A percentile compares a stretch with the other conserved stretches of the same genome.
Evolutionary conservation across 192 early-diverging fungal species (phyloP).

Genomic region (Entomortierella lignicola): DNA sequence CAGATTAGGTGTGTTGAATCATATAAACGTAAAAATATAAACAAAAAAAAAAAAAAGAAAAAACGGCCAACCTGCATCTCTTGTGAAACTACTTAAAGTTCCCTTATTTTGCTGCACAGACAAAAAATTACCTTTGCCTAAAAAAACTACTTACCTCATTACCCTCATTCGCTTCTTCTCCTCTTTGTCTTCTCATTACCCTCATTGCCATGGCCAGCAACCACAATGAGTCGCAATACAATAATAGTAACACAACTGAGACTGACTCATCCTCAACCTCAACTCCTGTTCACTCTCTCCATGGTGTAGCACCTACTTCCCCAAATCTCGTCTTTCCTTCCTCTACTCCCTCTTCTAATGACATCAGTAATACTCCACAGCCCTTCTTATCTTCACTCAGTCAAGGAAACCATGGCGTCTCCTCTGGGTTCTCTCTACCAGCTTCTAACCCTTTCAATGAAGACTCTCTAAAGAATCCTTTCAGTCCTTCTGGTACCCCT

Average conservation of each 20-base stretch:
- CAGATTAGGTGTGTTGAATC: too few species aligned
- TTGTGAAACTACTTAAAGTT: too few species aligned
- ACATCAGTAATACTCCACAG: not conserved
- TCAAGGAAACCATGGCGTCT: constrained; percentile 4
- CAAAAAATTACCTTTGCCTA: too few species aligned
- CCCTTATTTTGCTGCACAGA: too few species aligned
- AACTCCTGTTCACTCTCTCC: not conserved
- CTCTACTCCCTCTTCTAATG: not conserved
- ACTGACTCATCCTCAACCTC: not conserved
- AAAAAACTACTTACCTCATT: not conserved
- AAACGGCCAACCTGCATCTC: too few species aligned
- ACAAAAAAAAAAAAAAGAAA: not conserved
- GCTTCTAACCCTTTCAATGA: constrained; percentile 29
- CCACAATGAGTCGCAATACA: not conserved
- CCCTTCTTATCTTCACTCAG: not conserved
- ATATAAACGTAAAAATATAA: too few species aligned
- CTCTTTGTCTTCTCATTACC: not conserved
- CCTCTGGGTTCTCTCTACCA: constrained; percentile 41
- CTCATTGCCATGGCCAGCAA: not conserved
- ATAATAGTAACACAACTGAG: not conserved
- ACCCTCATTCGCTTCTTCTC: not conserved
- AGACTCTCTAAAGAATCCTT: constrained; percentile 15
- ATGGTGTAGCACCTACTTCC: not conserved
- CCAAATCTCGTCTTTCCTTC: not conserved
- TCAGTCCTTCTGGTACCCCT: constrained; percentile 30